A percentile compares a stretch with the other conserved stretches of the same genome.
Evolutionary conservation across 2,329 filamentous ascomycete genomes (phyloP).

Genomic region (Sporothrix mexicana): DNA sequence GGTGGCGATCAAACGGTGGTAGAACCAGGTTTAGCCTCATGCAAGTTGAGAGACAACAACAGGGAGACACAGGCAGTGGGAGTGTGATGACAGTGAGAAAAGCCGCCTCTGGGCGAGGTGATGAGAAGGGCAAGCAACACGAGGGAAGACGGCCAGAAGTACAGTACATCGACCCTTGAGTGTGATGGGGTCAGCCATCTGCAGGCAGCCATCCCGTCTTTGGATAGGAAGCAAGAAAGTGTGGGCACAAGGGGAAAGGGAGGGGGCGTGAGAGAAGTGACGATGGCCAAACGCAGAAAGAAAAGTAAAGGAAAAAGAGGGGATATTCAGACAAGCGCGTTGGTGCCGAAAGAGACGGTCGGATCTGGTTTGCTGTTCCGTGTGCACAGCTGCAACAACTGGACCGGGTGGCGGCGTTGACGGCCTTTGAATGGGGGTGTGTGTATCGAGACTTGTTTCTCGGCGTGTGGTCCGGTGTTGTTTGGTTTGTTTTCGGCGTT

Average conservation of each 20-base stretch:
- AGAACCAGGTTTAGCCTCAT: conserved; percentile 34
- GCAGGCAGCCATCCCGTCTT: conserved; percentile 30
- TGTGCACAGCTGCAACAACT: conserved; percentile 20
- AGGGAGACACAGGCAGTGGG: not conserved
- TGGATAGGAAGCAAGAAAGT: conserved; percentile 36
- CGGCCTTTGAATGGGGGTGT: conserved; percentile 11
- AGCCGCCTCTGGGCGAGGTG: not conserved
- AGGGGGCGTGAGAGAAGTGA: conserved; percentile 33
- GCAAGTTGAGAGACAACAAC: conserved; percentile 26
- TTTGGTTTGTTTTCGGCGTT: not conserved
- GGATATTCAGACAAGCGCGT: conserved; percentile 47
- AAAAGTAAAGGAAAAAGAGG: conserved; percentile 33
- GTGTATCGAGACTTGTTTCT: not conserved
- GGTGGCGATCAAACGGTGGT: conserved; percentile 33
- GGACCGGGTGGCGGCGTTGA: conserved; percentile 7
- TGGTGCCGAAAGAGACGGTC: conserved; percentile 48
- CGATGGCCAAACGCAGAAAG: not conserved
- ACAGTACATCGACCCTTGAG: conserved; percentile 33
- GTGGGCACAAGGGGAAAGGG: conserved; percentile 30
- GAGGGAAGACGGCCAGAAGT: conserved; percentile 31
- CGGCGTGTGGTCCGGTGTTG: conserved; percentile 4
- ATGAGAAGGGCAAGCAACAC: conserved; percentile 1
- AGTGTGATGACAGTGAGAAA: conserved; percentile 5
- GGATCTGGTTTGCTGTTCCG: conserved; percentile 38
- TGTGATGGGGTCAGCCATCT: conserved; percentile 12